Conservation (phyloP, 768 basidiomycete genomes). For the Brasilioporus rufonigricans region DNA sequence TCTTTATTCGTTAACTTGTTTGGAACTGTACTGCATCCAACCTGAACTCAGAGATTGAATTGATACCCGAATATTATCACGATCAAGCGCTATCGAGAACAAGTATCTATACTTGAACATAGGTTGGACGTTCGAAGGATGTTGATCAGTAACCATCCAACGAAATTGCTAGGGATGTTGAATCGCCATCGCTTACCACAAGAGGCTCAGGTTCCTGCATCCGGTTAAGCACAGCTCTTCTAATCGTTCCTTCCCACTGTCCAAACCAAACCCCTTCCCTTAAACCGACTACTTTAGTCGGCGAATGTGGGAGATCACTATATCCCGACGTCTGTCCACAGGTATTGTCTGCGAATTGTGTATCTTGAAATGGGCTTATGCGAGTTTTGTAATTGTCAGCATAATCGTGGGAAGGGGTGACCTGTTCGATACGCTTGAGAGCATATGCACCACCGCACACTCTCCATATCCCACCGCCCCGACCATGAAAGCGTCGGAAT, state of each 20-base stretch:
- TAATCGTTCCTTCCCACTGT: conserved; percentile 70
- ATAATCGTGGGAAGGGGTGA: conserved; percentile 9
- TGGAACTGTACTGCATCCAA: conserved; percentile 9
- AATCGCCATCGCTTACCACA: conserved; percentile 28
- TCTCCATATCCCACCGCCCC: conserved; percentile 73
- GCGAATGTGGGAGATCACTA: conserved; percentile 27
- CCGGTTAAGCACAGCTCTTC: conserved; percentile 49
- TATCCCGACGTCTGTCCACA: conserved; percentile 21
- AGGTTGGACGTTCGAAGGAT: neutral
- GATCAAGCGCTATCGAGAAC: neutral
- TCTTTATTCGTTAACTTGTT: conserved; percentile 24
- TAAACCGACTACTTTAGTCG: conserved; percentile 49
- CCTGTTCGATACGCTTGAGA: conserved; percentile 45
- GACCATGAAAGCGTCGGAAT: conserved; percentile 62
- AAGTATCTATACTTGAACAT: neutral
- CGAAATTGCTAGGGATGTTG: conserved; percentile 7
- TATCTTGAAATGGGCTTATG: conserved; percentile 5
- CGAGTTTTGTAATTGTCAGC: neutral
- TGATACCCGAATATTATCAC: conserved; percentile 3
- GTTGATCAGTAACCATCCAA: conserved; percentile 27
- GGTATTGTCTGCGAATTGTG: neutral
- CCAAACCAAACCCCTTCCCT: conserved; percentile 80
- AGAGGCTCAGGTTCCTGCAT: conserved; percentile 37
- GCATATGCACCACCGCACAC: conserved; percentile 76
- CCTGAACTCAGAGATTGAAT: conserved; percentile 1